A percentile compares a stretch with the other conserved stretches of the same genome.
These are phyloP conservation scores for Pseudonectria foliicola DNA, from an alignment of 2,329 filamentous ascomycete species.

Conservation along the genomic window DNA sequence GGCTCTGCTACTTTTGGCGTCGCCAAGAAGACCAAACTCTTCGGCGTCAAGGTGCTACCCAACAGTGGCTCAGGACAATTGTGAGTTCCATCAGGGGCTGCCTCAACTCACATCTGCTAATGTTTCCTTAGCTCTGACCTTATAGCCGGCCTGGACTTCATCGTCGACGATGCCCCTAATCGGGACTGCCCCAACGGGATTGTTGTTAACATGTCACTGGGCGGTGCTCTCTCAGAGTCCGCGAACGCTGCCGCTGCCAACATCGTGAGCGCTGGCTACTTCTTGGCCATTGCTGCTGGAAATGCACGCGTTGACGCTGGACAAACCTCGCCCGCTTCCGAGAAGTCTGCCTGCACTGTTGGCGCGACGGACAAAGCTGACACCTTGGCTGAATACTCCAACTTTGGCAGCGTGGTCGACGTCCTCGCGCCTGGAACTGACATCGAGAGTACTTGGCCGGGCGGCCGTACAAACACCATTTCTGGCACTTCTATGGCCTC, in stretches of 20 bases:
- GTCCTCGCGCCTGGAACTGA: constrained; percentile 43
- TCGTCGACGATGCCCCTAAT: constrained; percentile 28
- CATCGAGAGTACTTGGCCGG: constrained; percentile 42
- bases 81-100: constrained; percentile 6
- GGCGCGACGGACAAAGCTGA: constrained; percentile 38
- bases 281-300: constrained; percentile 50
- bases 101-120: background rate
- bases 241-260: constrained; percentile 44
- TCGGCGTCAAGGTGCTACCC: constrained; percentile 41
- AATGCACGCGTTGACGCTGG: constrained; percentile 40
- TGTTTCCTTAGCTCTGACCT: constrained; percentile 29
- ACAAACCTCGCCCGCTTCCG: constrained; percentile 41
- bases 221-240: constrained; percentile 37
- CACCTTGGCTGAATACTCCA: constrained; percentile 40
- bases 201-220: constrained; percentile 52
- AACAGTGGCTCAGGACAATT: constrained; percentile 23
- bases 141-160: constrained; percentile 40
- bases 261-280: constrained; percentile 39
- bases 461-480: constrained; percentile 32
- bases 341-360: constrained; percentile 44
- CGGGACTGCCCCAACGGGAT: constrained; percentile 36
- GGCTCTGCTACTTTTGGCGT: constrained; percentile 30
- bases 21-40: constrained; percentile 36
- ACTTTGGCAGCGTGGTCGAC: constrained; percentile 43
- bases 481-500: constrained; percentile 40